Conservation (phyloP, 768 basidiomycete species). For the Mycena galericulata region DNA sequence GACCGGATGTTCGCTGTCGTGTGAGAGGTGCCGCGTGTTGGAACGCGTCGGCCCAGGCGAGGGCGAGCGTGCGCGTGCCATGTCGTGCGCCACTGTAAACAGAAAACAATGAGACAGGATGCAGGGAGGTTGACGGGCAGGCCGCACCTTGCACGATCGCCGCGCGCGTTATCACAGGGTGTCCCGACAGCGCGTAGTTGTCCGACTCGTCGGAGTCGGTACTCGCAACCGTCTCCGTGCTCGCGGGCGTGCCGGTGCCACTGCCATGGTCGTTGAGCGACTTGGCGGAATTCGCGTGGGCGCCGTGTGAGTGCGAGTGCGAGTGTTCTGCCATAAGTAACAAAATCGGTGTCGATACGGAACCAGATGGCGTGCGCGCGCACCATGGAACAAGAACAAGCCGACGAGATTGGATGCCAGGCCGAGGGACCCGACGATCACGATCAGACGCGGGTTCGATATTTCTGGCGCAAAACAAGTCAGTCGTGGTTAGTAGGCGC, state of each 20-base stretch:
- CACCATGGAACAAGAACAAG: conserved; percentile 95
- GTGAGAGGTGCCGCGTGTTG: conserved; percentile 22
- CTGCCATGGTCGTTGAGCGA: conserved; percentile 52
- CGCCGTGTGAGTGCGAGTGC: conserved; percentile 70
- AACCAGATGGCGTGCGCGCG: conserved; percentile 39
- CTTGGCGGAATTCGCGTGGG: conserved; percentile 51
- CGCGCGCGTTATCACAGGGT: conserved; percentile 31
- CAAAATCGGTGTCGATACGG: no score
- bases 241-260: conserved; percentile 50
- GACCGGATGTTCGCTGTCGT: conserved; percentile 31
- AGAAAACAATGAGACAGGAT: conserved; percentile 73
- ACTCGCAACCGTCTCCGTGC: conserved; percentile 6
- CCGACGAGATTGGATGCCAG: conserved; percentile 94
- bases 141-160: conserved; percentile 46
- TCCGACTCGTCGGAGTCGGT: conserved; percentile 9
- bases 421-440: conserved; percentile 91
- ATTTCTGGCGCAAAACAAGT: conserved; percentile 69
- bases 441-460: conserved; percentile 87
- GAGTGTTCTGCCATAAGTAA: conserved; percentile 67
- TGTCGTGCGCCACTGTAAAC: conserved; percentile 85
- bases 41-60: conserved; percentile 46
- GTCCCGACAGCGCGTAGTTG: conserved; percentile 16
- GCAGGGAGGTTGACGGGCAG: conserved; percentile 65
- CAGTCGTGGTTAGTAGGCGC: conserved; percentile 3
- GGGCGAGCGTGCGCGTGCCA: conserved; percentile 68